phyloP scores from a whole-genome alignment of 495 filamentous ascomycete genomes.

The Penicillium dipodomyicola region DNA sequence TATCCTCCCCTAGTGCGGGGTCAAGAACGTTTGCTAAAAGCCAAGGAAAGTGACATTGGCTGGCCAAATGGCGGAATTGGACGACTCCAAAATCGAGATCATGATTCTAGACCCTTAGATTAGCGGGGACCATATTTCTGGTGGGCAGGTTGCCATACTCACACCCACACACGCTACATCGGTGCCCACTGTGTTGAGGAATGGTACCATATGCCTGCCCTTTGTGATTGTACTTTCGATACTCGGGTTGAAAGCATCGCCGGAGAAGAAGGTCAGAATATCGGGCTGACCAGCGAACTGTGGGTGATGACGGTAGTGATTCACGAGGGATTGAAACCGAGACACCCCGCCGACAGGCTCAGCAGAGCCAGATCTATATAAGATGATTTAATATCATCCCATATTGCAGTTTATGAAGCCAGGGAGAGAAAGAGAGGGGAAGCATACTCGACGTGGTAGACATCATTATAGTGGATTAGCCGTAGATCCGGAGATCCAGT shows the following conservation, averaged over 20 bases:
- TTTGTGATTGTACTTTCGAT: conserved; percentile 84
- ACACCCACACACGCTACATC: conserved; percentile 78
- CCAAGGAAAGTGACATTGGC: conserved; percentile 83
- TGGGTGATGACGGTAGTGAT: conserved; percentile 64
- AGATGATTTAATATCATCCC: background rate
- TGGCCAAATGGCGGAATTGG: conserved; percentile 69
- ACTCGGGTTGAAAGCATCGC: conserved; percentile 89
- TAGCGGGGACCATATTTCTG: conserved; percentile 13
- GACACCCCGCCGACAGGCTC: conserved; percentile 78
- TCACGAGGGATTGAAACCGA: conserved; percentile 74
- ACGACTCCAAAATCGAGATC: conserved; percentile 90
- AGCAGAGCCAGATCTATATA: conserved; percentile 55
- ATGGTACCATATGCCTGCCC: conserved; percentile 83
- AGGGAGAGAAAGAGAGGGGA: background rate
- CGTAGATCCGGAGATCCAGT: conserved; percentile 65
- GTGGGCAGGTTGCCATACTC: conserved; percentile 32
- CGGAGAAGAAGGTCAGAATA: conserved; percentile 80
- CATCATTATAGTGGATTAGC: conserved; percentile 88
- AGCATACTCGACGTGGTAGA: conserved; percentile 76
- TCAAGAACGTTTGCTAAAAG: conserved; percentile 82
- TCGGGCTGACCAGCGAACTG: conserved; percentile 59
- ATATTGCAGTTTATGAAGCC: no score
- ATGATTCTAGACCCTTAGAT: conserved; percentile 60
- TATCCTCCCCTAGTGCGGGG: conserved; percentile 66
- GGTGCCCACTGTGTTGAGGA: conserved; percentile 75